These are phyloP conservation scores for Arthroderma uncinatum DNA, from an alignment of 2,329 filamentous ascomycete species.

Conservation along the genomic window DNA sequence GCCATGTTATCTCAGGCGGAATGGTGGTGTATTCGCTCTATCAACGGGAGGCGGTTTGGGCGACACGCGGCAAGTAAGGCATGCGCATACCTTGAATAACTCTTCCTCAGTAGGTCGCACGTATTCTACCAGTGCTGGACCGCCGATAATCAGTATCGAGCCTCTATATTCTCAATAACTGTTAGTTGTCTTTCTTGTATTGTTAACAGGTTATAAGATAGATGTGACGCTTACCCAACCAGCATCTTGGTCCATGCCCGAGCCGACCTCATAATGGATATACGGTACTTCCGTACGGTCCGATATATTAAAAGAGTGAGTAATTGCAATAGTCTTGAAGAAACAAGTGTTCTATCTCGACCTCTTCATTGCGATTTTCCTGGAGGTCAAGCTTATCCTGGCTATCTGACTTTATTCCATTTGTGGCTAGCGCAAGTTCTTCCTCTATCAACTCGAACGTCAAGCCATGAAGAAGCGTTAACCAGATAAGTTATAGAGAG, in stretches of 20 bases:
- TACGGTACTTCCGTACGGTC: background rate
- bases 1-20: too few relatives aligned
- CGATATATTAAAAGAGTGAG: background rate
- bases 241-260: constrained; percentile 56
- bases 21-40: too few relatives aligned
- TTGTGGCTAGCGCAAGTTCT: background rate
- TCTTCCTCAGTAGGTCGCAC: constrained; percentile 72
- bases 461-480: too few relatives aligned
- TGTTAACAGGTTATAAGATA: too few relatives aligned
- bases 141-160: constrained; percentile 61
- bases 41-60: too few relatives aligned
- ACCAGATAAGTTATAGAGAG: too few relatives aligned
- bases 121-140: constrained; percentile 71
- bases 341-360: background rate
- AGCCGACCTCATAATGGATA: constrained; percentile 17
- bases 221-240: constrained; percentile 45
- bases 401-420: background rate
- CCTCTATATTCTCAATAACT: constrained; percentile 44
- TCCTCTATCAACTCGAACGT: background rate
- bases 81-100: constrained; percentile 52
- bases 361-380: background rate
- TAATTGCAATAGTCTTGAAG: background rate
- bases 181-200: constrained; percentile 1
- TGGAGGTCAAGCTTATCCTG: background rate
- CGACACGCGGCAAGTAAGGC: background rate